These are phyloP conservation scores for Meripilus lineatus DNA, from an alignment of 1,284 basidiomycete genomes.

Conservation along the genomic window DNA sequence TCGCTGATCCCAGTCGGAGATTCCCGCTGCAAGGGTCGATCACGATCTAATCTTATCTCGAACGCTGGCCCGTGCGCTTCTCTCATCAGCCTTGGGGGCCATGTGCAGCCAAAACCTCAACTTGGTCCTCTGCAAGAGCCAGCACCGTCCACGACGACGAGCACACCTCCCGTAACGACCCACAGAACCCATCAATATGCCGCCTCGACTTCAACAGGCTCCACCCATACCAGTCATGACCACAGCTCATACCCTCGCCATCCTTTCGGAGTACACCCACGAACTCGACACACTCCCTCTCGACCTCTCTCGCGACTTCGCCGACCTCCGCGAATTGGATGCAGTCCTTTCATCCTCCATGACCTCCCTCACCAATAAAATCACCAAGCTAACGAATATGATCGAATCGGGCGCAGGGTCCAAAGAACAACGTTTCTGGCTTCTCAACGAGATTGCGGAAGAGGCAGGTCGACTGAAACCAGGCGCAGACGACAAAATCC, in stretches of 20 bases:
- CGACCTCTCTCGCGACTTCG: conserved; percentile 92
- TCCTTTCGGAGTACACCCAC: conserved; percentile 83
- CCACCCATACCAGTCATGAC: not conserved
- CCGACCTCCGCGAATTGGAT: conserved; percentile 95
- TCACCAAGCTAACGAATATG: conserved; percentile 69
- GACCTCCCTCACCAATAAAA: conserved; percentile 72
- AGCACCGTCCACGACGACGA: not conserved
- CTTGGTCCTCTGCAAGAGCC: conserved; percentile 1
- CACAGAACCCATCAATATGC: too few species aligned
- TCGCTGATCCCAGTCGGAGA: too few species aligned
- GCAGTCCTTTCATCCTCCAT: conserved; percentile 92
- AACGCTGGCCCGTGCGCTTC: too few species aligned
- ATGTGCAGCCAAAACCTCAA: too few species aligned
- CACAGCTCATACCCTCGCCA: conserved; percentile 56
- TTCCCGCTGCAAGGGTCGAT: too few species aligned
- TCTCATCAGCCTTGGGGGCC: too few species aligned
- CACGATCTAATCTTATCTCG: too few species aligned
- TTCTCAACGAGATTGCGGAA: conserved; percentile 90
- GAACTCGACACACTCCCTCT: conserved; percentile 91
- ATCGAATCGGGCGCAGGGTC: conserved; percentile 66
- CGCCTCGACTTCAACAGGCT: not conserved
- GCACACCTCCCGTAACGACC: not conserved
- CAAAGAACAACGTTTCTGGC: conserved; percentile 80
- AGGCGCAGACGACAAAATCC: conserved; percentile 98
- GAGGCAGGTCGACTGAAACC: conserved; percentile 90